These are phyloP conservation scores for Carex pumila DNA, from an alignment of 176 grass and related monocot species.

Conservation along the genomic window DNA sequence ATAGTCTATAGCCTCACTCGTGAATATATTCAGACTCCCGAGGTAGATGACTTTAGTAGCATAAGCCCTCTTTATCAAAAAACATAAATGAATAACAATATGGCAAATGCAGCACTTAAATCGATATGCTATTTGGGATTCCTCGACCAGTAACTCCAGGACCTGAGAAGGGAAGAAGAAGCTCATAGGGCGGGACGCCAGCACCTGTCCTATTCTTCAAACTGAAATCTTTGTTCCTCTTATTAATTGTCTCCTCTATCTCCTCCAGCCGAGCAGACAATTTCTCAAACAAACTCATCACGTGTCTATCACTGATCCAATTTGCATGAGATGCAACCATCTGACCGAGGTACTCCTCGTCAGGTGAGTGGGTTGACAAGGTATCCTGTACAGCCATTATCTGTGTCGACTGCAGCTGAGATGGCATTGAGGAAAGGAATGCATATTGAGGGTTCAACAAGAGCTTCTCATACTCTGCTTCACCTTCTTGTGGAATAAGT, in stretches of 20 bases:
- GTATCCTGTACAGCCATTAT: conserved; percentile 73
- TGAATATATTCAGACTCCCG: background rate
- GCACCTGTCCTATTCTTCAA: conserved; percentile 68
- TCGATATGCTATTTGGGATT: conserved; percentile 85
- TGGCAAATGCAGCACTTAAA: conserved; percentile 29
- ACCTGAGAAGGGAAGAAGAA: conserved; percentile 68
- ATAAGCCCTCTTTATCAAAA: background rate
- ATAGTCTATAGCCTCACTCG: too few relatives aligned
- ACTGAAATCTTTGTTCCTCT: conserved; percentile 37
- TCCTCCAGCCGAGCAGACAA: conserved; percentile 66
- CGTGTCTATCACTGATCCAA: conserved; percentile 47
- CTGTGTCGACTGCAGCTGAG: conserved; percentile 56
- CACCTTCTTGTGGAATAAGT: conserved; percentile 73
- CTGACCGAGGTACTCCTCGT: conserved; percentile 83
- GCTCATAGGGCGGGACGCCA: conserved; percentile 77
- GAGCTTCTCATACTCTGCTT: conserved; percentile 29
- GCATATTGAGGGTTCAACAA: conserved; percentile 34
- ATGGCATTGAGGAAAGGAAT: conserved; percentile 52
- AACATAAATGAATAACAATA: background rate
- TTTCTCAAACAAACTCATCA: conserved; percentile 67
- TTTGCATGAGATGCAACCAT: conserved; percentile 29
- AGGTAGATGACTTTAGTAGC: background rate
- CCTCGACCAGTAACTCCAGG: conserved; percentile 82
- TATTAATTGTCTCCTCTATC: conserved; percentile 68
- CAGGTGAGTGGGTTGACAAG: conserved; percentile 68